Conservation (phyloP, 345 rosid species). For the Excoecaria cochinchinensis region DNA sequence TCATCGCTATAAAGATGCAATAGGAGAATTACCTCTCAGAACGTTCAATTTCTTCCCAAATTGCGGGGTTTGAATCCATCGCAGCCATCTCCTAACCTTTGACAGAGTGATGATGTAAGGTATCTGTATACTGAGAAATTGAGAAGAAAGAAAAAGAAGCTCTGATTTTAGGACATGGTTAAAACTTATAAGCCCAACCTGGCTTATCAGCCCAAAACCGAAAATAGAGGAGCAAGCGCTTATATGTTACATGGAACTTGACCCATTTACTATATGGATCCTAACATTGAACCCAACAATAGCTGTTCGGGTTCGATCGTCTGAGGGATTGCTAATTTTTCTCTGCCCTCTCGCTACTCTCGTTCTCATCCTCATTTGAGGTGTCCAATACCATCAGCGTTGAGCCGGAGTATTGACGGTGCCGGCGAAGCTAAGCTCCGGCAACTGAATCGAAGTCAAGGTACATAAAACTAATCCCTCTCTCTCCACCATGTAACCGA, state of each 20-base stretch:
- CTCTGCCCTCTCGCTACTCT: neutral
- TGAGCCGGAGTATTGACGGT: too few species aligned
- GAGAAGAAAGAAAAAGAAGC: neutral
- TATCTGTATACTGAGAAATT: neutral
- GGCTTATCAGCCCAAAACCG: neutral
- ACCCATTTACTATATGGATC: neutral
- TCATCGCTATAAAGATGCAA: too few species aligned
- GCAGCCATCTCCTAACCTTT: slow-evolving; percentile 6
- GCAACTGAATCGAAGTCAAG: neutral
- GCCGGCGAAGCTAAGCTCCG: slow-evolving; percentile 9
- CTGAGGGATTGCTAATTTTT: neutral
- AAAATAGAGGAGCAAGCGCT: neutral
- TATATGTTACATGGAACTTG: too few species aligned
- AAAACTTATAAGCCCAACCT: neutral
- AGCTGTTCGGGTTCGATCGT: too few species aligned
- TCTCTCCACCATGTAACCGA: neutral
- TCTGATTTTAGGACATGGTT: neutral
- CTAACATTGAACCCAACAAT: neutral
- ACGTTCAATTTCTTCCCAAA: slow-evolving; percentile 47
- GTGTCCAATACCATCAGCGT: neutral
- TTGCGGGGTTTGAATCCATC: slow-evolving; percentile 18
- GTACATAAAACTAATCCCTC: neutral
- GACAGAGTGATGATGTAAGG: neutral
- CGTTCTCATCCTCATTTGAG: neutral
- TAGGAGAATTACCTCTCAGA: slow-evolving; percentile 40